Evolutionary conservation across 495 filamentous ascomycete species (phyloP).

Genomic region (Amphirosellinia nigrospora): DNA sequence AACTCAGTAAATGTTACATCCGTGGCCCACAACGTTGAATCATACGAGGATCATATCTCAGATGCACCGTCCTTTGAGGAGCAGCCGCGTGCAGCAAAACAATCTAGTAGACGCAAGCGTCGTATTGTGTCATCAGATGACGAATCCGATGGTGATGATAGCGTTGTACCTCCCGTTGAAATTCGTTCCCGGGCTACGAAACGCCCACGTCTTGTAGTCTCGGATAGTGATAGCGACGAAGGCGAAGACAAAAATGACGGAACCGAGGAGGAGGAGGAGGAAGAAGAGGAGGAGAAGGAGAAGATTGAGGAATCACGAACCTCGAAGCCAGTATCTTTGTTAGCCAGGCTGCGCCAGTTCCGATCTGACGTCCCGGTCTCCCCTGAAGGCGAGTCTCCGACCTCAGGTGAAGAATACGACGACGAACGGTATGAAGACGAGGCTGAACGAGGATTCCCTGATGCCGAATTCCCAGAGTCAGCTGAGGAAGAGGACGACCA

Average conservation of each 20-base stretch:
- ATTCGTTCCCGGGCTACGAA: conserved; percentile 1
- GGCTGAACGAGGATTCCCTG: conserved; percentile 25
- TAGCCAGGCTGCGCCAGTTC: conserved; percentile 33
- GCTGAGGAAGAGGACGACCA: conserved; percentile 33
- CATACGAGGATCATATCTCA: conserved; percentile 11
- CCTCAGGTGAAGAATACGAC: conserved; percentile 25
- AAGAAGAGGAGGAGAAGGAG: conserved; percentile 23
- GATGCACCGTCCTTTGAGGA: conserved; percentile 27
- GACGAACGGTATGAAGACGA: conserved; percentile 35
- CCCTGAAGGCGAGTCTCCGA: conserved; percentile 19
- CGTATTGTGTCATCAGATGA: conserved; percentile 39
- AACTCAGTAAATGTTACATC: conserved; percentile 21
- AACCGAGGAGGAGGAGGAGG: conserved; percentile 8
- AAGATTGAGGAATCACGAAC: conserved; percentile 24
- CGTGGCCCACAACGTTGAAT: conserved; percentile 29
- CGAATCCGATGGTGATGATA: conserved; percentile 11
- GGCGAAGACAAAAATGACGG: not conserved
- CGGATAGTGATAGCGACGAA: conserved; percentile 10
- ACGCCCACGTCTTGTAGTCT: conserved; percentile 2
- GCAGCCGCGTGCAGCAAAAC: not conserved
- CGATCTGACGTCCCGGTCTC: conserved; percentile 34
- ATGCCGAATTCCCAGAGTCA: conserved; percentile 20
- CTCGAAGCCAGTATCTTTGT: conserved; percentile 30
- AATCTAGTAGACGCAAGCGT: conserved; percentile 30
- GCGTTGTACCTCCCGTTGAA: not conserved